phyloP scores from a whole-genome alignment of 192 early-diverging fungal species.

The Chytriomyces hyalinus region DNA sequence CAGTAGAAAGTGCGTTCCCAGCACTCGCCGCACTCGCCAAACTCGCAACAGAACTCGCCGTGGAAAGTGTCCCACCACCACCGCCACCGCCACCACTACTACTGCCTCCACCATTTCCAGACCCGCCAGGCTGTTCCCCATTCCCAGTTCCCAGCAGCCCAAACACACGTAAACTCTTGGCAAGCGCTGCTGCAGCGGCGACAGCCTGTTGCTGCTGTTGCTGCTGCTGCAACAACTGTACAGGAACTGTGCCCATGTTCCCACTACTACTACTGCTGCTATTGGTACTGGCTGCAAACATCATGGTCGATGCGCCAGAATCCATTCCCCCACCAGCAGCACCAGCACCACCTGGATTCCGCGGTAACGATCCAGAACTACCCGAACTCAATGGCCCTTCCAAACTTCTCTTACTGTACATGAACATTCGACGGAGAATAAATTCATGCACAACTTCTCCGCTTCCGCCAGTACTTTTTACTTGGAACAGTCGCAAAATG shows the following conservation, averaged over 20 bases:
- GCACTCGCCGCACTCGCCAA: neutral
- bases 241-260: neutral
- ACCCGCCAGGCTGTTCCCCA: neutral
- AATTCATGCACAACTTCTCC: neutral
- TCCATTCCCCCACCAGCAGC: neutral
- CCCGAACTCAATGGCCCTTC: neutral
- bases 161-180: neutral
- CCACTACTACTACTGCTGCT: slow-evolving; percentile 5
- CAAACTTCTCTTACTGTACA: neutral
- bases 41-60: neutral
- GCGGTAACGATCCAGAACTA: neutral
- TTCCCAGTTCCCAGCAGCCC: slow-evolving; percentile 3
- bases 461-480: slow-evolving; percentile 10
- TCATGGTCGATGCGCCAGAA: slow-evolving; percentile 10
- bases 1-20: neutral
- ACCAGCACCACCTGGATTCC: neutral
- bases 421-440: slow-evolving; percentile 15
- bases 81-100: too few species aligned
- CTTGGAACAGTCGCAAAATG: slow-evolving; percentile 71
- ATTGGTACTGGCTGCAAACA: neutral
- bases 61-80: neutral
- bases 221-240: neutral
- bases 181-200: neutral
- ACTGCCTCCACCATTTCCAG: neutral
- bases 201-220: neutral